Evolutionary conservation across 2,329 filamentous ascomycete genomes (phyloP).

Genomic region (Fusarium multiceps): DNA sequence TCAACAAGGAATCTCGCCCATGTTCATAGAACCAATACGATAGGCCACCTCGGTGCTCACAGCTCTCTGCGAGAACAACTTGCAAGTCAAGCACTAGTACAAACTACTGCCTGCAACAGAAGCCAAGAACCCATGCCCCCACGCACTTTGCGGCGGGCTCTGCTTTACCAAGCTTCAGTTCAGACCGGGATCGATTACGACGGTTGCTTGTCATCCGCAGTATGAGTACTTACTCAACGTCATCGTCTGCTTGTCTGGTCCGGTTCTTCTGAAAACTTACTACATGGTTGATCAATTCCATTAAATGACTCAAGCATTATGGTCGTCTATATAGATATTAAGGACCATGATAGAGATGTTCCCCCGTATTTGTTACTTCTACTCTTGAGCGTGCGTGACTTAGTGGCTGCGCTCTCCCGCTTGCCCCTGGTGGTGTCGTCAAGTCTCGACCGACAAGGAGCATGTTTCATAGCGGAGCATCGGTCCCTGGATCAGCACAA

Average conservation of each 20-base stretch:
- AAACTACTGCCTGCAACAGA: not conserved
- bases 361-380: not conserved
- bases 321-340: not conserved
- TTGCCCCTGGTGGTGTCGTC: not conserved
- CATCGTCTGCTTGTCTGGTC: slow-evolving; percentile 11
- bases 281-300: not conserved
- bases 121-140: slow-evolving; percentile 16
- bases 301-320: not conserved
- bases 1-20: slow-evolving; percentile 13
- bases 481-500: slow-evolving; percentile 17
- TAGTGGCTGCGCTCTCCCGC: not conserved
- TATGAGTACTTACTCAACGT: slow-evolving; percentile 7
- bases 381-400: slow-evolving; percentile 4
- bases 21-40: slow-evolving; percentile 4
- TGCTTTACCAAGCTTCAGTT: not conserved
- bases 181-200: slow-evolving; percentile 6
- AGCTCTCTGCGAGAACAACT: not conserved
- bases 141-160: slow-evolving; percentile 4
- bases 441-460: not conserved
- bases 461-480: slow-evolving; percentile 18
- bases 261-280: slow-evolving; percentile 18
- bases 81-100: not conserved
- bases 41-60: not conserved
- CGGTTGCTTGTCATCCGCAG: slow-evolving; percentile 6
- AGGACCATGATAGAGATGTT: not conserved